These are phyloP conservation scores for Collariella sp. DNA, from an alignment of 495 filamentous ascomycete species.

Conservation along the genomic window DNA sequence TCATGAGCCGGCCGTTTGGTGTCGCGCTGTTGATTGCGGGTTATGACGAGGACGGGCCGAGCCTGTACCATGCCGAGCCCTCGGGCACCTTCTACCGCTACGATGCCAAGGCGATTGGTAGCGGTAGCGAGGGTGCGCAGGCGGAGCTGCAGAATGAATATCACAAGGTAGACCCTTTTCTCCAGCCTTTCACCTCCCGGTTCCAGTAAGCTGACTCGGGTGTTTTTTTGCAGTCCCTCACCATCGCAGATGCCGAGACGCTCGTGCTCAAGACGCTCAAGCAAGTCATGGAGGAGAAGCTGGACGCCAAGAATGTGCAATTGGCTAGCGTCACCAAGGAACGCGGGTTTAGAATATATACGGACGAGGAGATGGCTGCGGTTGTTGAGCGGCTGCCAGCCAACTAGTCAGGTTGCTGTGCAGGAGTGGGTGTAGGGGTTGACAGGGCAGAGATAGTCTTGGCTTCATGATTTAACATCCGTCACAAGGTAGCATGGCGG, in stretches of 20 bases:
- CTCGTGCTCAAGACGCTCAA: slow-evolving; percentile 96
- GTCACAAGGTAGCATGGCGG: not conserved
- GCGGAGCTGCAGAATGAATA: slow-evolving; percentile 98
- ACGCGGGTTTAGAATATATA: slow-evolving; percentile 95
- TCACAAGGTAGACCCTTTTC: slow-evolving; percentile 59
- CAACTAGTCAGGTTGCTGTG: slow-evolving; percentile 31
- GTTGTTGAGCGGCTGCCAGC: slow-evolving; percentile 68
- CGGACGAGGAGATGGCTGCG: slow-evolving; percentile 87
- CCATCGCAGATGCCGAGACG: slow-evolving; percentile 85
- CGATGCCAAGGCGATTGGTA: slow-evolving; percentile 97
- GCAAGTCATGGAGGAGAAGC: slow-evolving; percentile 99
- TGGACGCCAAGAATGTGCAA: slow-evolving; percentile 97
- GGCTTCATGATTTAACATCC: not conserved
- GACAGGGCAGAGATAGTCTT: not conserved
- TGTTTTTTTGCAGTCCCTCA: slow-evolving; percentile 56
- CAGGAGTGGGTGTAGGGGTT: not conserved
- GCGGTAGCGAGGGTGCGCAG: slow-evolving; percentile 91
- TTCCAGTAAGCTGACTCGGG: slow-evolving; percentile 10
- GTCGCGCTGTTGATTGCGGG: slow-evolving; percentile 95
- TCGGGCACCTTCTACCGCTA: slow-evolving; percentile 98
- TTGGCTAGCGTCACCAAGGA: slow-evolving; percentile 96
- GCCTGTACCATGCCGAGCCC: slow-evolving; percentile 95
- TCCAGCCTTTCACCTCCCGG: not conserved
- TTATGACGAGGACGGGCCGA: slow-evolving; percentile 93
- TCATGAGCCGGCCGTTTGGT: slow-evolving; percentile 95